Evolutionary conservation across 2,329 filamentous ascomycete species (phyloP), one percentile per base, ranked within the genome.

Genomic region (Colletotrichum spinosum): DNA sequence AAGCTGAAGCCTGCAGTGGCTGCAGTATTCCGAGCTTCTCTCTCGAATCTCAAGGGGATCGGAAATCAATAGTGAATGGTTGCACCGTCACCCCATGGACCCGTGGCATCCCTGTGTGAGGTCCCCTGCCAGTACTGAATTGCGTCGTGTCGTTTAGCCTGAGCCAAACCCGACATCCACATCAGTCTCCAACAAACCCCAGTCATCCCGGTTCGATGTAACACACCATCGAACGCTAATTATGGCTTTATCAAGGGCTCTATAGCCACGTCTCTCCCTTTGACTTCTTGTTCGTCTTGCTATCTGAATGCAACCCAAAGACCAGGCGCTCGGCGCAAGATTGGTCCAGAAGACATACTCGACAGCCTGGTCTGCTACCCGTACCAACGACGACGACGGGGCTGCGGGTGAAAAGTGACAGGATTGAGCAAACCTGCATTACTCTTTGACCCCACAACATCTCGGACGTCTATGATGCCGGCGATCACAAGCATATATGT

Each of bases 151-250:
- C 4, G 10, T 13, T 34, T 58, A 58, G 55, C 46, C n/a, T 50
- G 25, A 37, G 46, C 55, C 38, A 51, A 38, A 42, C 46, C 46
- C 38, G 25, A 39, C 11, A 46, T 25, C 48, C 44, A 58, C 46
- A 46, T 42, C 51, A 38, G 55, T 12, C 17, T 33, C 25, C 25
- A 51, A 42, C 12, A 13, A 13, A 44, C 46, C 55, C 55, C 25
- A 12, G 55, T 44, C 38, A n/a, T 37, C 51, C 37, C 55, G 25
- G 11, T 11, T 35, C 45, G 13, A 58, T 58, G 55, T 33, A 58
- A 58, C 55, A 46, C 55, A 58, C 38, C 38, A 51, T 50, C 55
- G 46, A 17, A 15, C 25, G n/a, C 55, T 51, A 58, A 44, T 25
- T 50, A 10, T 44, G 12, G 17, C 25, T 55, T 55, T 8, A 13